Percentiles rank a stretch among this genome's conserved stretches.
phyloP scores from a whole-genome alignment of 192 early-diverging fungal genomes.

The Gigaspora rosea region DNA sequence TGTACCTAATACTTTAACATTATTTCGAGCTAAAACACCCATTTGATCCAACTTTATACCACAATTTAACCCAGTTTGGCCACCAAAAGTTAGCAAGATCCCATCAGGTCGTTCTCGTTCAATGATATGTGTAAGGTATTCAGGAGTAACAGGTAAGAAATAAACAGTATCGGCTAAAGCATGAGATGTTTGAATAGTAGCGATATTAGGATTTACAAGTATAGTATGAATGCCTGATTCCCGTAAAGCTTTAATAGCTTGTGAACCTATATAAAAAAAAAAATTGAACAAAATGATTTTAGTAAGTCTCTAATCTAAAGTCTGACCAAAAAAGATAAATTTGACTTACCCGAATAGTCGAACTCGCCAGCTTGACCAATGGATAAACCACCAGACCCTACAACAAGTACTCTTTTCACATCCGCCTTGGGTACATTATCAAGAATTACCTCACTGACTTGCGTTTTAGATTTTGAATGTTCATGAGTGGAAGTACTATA shows the following conservation, averaged over 20 bases:
- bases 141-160: conserved; percentile 94
- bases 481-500: neutral
- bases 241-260: conserved; percentile 98
- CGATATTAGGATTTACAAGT: conserved; percentile 98
- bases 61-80: conserved; percentile 96
- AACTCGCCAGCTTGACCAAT: conserved; percentile 99
- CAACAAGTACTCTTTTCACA: conserved; percentile 91
- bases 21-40: conserved; percentile 83
- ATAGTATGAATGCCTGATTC: conserved; percentile 97
- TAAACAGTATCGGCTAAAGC: conserved; percentile 97
- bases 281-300: neutral
- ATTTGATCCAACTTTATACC: conserved; percentile 89
- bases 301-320: neutral
- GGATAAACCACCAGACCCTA: conserved; percentile 95
- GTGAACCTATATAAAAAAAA: conserved; percentile 36
- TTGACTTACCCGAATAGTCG: conserved; percentile 94
- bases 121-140: conserved; percentile 95
- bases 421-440: conserved; percentile 56
- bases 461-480: conserved; percentile 31
- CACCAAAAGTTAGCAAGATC: conserved; percentile 98
- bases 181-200: conserved; percentile 98
- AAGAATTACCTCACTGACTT: conserved; percentile 52
- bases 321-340: conserved; percentile 30
- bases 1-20: conserved; percentile 94
- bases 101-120: conserved; percentile 95